phyloP scores from a whole-genome alignment of 805 yeast species.

The Geotrichum ghanense region DNA sequence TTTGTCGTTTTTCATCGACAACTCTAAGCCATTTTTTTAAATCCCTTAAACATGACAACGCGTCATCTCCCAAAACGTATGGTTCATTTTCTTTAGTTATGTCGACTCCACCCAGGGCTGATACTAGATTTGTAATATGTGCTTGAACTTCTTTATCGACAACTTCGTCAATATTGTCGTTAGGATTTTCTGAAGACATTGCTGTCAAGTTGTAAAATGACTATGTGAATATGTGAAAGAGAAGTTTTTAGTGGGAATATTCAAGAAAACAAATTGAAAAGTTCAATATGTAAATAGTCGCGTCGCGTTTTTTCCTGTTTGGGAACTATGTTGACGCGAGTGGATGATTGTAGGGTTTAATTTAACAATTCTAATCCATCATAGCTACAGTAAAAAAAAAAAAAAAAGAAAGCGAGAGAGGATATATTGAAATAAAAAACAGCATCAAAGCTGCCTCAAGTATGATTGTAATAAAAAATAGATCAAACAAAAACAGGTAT shows the following conservation, averaged over 20 bases:
- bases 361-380: no score
- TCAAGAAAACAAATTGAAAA: not conserved
- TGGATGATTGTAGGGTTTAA: no score
- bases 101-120: slow-evolving; percentile 89
- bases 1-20: slow-evolving; percentile 61
- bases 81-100: slow-evolving; percentile 38
- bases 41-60: slow-evolving; percentile 75
- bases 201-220: not conserved
- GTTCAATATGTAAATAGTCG: not conserved
- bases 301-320: not conserved
- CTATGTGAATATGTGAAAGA: no score
- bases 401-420: not conserved
- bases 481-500: no score
- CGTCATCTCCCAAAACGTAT: slow-evolving; percentile 81
- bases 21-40: slow-evolving; percentile 77
- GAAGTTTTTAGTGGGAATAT: no score
- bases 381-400: no score
- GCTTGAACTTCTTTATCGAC: slow-evolving; percentile 33
- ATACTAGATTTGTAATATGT: slow-evolving; percentile 67
- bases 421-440: not conserved
- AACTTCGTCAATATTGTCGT: not conserved
- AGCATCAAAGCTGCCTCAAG: no score
- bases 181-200: not conserved
- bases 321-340: no score
- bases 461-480: no score